A percentile compares a stretch with the other conserved stretches of the same genome.
Evolutionary conservation across 805 yeast genomes (phyloP).

Genomic region (Sungouiella blattae): DNA sequence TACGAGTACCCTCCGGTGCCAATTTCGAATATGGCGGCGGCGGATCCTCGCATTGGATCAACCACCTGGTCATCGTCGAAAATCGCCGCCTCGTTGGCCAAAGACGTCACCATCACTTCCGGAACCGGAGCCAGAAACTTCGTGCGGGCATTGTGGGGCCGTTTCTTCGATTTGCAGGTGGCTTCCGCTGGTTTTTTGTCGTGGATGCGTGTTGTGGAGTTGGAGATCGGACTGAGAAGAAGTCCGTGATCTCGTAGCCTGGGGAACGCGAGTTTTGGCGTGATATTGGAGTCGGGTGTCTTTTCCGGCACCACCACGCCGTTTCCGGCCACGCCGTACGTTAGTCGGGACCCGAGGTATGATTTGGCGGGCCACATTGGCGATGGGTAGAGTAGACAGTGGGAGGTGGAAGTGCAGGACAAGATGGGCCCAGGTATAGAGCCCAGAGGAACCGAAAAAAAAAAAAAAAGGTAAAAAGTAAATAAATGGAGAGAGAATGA

Average conservation of each 20-base stretch:
- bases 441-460: neutral
- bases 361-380: constrained; percentile 17
- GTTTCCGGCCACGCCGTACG: constrained; percentile 15
- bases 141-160: neutral
- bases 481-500: neutral
- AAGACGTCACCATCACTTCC: constrained; percentile 4
- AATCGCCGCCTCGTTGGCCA: constrained; percentile 10
- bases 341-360: constrained; percentile 14
- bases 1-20: constrained; percentile 13
- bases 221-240: neutral
- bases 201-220: neutral
- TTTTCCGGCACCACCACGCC: constrained; percentile 5
- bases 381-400: neutral
- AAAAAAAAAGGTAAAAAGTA: neutral
- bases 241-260: constrained; percentile 5
- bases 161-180: neutral
- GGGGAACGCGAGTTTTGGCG: constrained; percentile 7
- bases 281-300: neutral
- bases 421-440: neutral
- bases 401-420: neutral
- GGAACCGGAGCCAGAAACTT: neutral
- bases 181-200: neutral
- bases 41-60: constrained; percentile 11
- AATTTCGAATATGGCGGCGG: constrained; percentile 5
- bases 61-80: constrained; percentile 4